Base-by-base conservation (phyloP, 164 flowering plant genomes). In the Vitis cinerea region DNA sequence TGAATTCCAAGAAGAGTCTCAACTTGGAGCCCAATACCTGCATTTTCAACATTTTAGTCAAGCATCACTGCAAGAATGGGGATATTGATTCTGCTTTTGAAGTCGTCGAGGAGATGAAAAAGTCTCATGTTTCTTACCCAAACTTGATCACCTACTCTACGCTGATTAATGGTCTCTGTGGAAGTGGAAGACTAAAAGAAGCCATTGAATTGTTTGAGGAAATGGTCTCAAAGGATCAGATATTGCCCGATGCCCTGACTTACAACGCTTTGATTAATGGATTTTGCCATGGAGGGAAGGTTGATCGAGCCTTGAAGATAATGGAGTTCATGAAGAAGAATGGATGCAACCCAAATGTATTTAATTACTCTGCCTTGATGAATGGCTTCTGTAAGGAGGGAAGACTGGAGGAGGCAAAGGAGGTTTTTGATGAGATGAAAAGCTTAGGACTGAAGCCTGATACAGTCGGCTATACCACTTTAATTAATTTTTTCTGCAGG, bases 131-230 rank as follows among this genome's bases (percentile, higher is more conserved):
- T 14, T 87, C 92, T 14, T 74, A 63, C 57, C 99, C 98, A 2
- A 93, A 93, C 76, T 56, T 89, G 78, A 84, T 95, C 61, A 91
- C 97, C 3, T 92, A 91, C 81, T 90, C 97, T 15, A 95, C 99
- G 49, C 61, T 95, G 68, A 89, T 95, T 74, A 86, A 80, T 66
- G 92, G 93, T 56, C 84, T 91, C 11, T 87, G 97, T 71, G 65
- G 64, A 63, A 72, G 64, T 58, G 91, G 90, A 57, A 84, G 75
- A 66, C 75, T 93, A 14, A 70, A 82, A 74, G 93, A 93, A 69
- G 99, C 99, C 3, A 19, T 90, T n/a, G 80, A 87, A 14, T 61
- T 95, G 72, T 91, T 95, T 72, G 99, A 95, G 81, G 88, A 90
- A 61, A 95, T 95, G 97, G 78, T 95, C 27, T 82, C 93, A 1